phyloP scores from a whole-genome alignment of 257 asterid species.

The Pogostemon cablin region DNA sequence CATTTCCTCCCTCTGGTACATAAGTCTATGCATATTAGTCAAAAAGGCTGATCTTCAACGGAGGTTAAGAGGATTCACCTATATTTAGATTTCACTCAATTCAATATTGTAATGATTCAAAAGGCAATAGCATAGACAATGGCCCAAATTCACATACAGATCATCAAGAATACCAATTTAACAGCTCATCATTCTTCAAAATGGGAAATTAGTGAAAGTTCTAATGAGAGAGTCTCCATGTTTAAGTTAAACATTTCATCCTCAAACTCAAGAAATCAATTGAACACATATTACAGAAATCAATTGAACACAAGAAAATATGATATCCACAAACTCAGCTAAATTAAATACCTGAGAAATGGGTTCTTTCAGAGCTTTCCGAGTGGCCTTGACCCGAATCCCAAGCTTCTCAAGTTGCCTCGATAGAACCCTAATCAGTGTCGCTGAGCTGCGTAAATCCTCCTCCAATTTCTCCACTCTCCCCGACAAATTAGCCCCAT shows the following conservation, averaged over 20 bases:
- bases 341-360: constrained; percentile 59
- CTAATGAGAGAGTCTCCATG: neutral
- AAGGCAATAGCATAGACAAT: constrained; percentile 13
- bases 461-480: constrained; percentile 87
- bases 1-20: too few relatives aligned
- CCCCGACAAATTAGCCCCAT: constrained; percentile 55
- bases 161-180: neutral
- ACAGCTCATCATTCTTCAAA: constrained; percentile 21
- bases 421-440: constrained; percentile 61
- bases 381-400: constrained; percentile 65
- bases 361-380: constrained; percentile 77
- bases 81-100: neutral
- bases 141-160: neutral
- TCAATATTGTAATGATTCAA: neutral
- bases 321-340: too few relatives aligned
- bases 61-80: neutral
- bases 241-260: neutral
- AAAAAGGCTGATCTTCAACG: neutral
- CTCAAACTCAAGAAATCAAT: neutral
- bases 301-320: neutral
- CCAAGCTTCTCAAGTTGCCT: constrained; percentile 93
- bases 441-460: constrained; percentile 61
- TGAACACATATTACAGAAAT: neutral
- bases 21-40: neutral
- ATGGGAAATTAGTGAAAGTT: neutral